Evolutionary conservation across 805 yeast species (phyloP), one percentile per base, ranked within the genome.

Genomic region (Dipodascopsis uninucleata): DNA sequence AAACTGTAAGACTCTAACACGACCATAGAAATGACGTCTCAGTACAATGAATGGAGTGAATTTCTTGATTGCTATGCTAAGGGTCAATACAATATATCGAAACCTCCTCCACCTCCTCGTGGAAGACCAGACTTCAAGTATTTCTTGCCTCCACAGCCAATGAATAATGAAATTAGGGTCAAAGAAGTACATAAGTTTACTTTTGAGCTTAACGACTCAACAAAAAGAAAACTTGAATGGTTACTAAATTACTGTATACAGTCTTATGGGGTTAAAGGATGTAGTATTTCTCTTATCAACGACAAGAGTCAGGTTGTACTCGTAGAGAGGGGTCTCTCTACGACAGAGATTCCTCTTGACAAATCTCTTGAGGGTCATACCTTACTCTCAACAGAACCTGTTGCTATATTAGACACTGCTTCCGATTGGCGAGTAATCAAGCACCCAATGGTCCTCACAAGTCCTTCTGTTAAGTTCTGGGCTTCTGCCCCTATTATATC

Each of bases 341-440:
- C 74, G 43, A 67, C 62, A n/a, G 76, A 71, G 45, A 71, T 78
- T 39, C 78, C 79, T 9, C 67, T 86, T 41, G 63, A 61, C 17
- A 64, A 78, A 1, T 78, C 87, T 5, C 62, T 84, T 36, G 93
- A 84, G 59, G 78, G 78, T 6, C 90, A 84, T 63, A 70, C 87
- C 0, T 70, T 84, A 1, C 63, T 84, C 28, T 80, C 88, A 0
- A 61, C 68, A 5, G 78, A 71, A 1, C 70, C 72, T 49, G 75
- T 84, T 42, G 66, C 78, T 3, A 53, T 84, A 5, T 59, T 71
- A 4, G 85, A 83, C 60, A 79, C 88, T 2, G 61, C 77, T 4
- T 65, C 66, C 28, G 94, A 84, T 58, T 84, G 94, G 93, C 69
- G 94, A 59, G 74, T 81, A 3, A 57, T 63, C 14, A 64, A 68